Base-by-base conservation (phyloP, 177 flowering plant genomes). In the Vitis hybrid region DNA sequence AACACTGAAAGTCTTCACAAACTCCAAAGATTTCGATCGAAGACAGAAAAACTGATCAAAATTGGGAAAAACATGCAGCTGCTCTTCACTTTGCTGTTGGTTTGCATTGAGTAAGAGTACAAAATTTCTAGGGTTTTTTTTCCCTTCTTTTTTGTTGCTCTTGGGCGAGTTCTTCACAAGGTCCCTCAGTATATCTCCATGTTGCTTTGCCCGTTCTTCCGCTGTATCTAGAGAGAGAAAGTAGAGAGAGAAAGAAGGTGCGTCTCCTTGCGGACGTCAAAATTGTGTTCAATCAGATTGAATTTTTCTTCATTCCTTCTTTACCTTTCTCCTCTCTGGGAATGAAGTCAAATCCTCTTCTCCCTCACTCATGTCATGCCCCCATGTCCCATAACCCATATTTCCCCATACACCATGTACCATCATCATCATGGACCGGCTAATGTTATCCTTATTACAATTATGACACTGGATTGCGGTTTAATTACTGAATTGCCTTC, bases 251-350 rank as follows among this genome's bases (percentile, higher is more conserved):
- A 68, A 68, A 75, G 67, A 78, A 60, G 55, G 70, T 19, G 70
- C 3, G 74, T 76, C 81, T 81, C 83, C 82, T 86, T 77, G 88
- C 91, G 96, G 96, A 91, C 93, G 91, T 89, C 93, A 91, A 91
- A 85, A 58, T 65, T 74, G 73, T 60, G 81, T 87, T 88, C 62
- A 77, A 91, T 86, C 73, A 19, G 84, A 82, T 86, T 91, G 79
- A 86, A 82, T 85, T 84, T 40, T 74, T 73, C 66, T 84, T 79
- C 70, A 68, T 74, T 80, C 75, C 65, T 74, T 73, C 70, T 69
- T 59, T 60, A 56, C 74, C 70, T 64, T 63, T 64, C 52, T 56
- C 63, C 69, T 70, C 75, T 69, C 73, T 56, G 58, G 12, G 56
- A 71, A 67, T n/a, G 66, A 81, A 74, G 84, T 79, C 84, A 81